Evolutionary conservation across 768 basidiomycete genomes (phyloP), one percentile per base, ranked within the genome.

Genomic region (Neoboletus magnificus): DNA sequence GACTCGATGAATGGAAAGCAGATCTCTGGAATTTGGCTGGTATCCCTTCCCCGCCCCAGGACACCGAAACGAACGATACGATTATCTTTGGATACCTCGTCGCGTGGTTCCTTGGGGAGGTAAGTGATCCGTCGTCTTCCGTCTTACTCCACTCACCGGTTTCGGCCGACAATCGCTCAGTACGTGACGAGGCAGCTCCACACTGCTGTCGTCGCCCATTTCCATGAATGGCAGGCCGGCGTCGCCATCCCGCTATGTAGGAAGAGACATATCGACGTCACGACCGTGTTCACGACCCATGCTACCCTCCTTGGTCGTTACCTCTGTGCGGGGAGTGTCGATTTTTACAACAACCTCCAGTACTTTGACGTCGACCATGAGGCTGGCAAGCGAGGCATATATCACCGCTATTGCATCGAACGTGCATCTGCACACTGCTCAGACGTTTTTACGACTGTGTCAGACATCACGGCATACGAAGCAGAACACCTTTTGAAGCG

Each of bases 351-450:
- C 79, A 98, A 99, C 71, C 80, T 99, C 20, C 93, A 96, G 71
- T 98, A 98, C 79, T 99, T 99, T 71, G 97, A 99, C 62, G 97
- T 98, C 57, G 97, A 99, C 66, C 96, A 98, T 69, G 97, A 99
- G 74, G 97, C 97, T 0, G 97, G 97, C 40, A 98, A 98, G 76
- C 86, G 97, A 57, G 97, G 97, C 16, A 99, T 99, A 70, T 99
- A 99, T 73, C 97, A 99, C 71, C 73, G 87, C 45, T 98, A 99
- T 77, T 99, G 97, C 72, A 94, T 99, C 71, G 97, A 99, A 71
- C 86, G 97, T 49, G 89, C 91, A 5, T 84, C 96, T 1, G 80
- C 95, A 1, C 97, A 99, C 66, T 97, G 94, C 60, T 87, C 95
- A 4, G 97, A 99, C 69, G 97, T 98, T 33, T 99, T 99, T 71